Conservation (phyloP, 73 alveolate species). For the Blepharisma japonicum region DNA sequence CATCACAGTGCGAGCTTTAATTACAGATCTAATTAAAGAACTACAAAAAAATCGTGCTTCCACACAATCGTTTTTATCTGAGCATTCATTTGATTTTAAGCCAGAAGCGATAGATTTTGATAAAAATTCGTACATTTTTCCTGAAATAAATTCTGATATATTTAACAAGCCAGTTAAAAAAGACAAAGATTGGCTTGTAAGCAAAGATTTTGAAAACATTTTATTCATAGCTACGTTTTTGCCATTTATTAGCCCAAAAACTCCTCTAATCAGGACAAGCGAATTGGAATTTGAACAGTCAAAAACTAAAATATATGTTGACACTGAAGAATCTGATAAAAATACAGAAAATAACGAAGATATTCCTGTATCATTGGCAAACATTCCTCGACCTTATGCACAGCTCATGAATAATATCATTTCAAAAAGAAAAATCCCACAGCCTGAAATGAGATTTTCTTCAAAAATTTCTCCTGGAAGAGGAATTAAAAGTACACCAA, state of each 20-base stretch:
- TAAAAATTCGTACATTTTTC: constrained; percentile 18
- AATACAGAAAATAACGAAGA: neutral
- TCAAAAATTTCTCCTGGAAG: neutral
- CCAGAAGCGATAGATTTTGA: neutral
- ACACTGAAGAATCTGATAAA: neutral
- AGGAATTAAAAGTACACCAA: neutral
- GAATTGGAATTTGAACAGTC: neutral
- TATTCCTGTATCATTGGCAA: neutral
- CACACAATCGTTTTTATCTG: neutral
- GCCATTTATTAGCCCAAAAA: constrained; percentile 3
- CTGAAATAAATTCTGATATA: neutral
- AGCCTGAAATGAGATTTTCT: neutral
- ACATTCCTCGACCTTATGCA: neutral
- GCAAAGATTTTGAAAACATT: neutral
- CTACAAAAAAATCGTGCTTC: neutral
- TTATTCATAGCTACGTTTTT: constrained; percentile 1
- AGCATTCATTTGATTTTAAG: neutral
- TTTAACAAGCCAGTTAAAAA: neutral
- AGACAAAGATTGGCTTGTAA: constrained; percentile 21
- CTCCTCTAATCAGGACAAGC: neutral
- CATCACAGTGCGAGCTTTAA: neutral
- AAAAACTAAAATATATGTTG: neutral
- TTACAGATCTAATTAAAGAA: constrained; percentile 5
- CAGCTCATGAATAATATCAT: neutral
- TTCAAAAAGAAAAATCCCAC: neutral